phyloP scores from a whole-genome alignment of 352 stramenopile genomes.

The Blastocystis sp. region DNA sequence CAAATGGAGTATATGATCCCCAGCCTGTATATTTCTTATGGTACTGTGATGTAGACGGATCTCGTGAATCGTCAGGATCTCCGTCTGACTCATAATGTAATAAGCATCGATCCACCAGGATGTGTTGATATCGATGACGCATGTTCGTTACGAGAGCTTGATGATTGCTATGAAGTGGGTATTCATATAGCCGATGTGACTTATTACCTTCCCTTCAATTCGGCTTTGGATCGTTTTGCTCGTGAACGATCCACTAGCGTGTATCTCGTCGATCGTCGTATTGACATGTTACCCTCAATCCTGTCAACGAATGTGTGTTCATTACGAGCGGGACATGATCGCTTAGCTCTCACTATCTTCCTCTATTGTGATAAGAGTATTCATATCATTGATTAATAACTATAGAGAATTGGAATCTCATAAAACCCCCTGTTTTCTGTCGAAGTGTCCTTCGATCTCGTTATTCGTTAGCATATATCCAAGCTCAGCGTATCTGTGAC shows the following conservation, averaged over 20 bases:
- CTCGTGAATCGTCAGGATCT: background rate
- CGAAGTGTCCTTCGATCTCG: constrained; percentile 25
- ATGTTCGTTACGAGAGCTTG: constrained; percentile 11
- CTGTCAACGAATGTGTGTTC: constrained; percentile 64
- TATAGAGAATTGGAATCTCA: background rate
- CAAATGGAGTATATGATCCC: background rate
- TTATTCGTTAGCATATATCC: constrained; percentile 32
- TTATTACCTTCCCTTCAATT: constrained; percentile 49
- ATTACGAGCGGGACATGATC: constrained; percentile 15
- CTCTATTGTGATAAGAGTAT: constrained; percentile 26
- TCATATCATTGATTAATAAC: background rate
- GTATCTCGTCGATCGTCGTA: constrained; percentile 42
- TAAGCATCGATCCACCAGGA: constrained; percentile 37
- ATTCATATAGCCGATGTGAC: constrained; percentile 59
- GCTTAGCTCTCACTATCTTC: constrained; percentile 30
- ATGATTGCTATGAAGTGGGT: constrained; percentile 34
- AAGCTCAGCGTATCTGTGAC: background rate
- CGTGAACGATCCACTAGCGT: constrained; percentile 16
- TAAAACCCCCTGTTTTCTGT: constrained; percentile 12
- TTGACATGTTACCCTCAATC: constrained; percentile 53
- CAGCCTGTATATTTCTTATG: background rate
- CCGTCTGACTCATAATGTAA: constrained; percentile 38
- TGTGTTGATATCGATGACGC: constrained; percentile 66
- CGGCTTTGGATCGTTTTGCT: constrained; percentile 20
- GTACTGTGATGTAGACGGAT: background rate